Evolutionary conservation across 2,329 filamentous ascomycete species (phyloP), one percentile per base, ranked within the genome.

Genomic region (Phyllosticta paracitricarpa): DNA sequence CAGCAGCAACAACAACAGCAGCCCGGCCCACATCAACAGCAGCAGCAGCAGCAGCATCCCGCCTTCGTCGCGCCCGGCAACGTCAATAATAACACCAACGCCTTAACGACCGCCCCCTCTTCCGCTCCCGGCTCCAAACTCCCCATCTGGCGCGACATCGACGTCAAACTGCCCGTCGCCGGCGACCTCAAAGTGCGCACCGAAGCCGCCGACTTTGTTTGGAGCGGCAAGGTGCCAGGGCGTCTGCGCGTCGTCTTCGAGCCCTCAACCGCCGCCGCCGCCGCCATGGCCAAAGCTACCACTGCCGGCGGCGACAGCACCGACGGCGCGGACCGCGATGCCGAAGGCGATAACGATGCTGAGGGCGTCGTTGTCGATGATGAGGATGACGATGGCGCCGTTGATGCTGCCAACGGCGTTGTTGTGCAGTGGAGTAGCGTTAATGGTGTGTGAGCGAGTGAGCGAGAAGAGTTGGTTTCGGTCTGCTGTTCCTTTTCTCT

Each of bases 181-280:
- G 59, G 54, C 19, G 54, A 61, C 51, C 51, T 61, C 54, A 33
- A 54, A 19, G 59, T 61, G 28, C 28, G 59, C 54, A 61, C 59
- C 9, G 59, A 61, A 51, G 52, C 51, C 54, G 59, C 54, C 9
- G 59, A 61, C 24, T 57, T 61, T 14, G 30, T 51, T 6, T 61
- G 59, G 59, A 54, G 48, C 51, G 55, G 59, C 4, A 53, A 54
- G 51, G 55, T 61, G 1, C 54, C 54, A 3, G 59, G 59, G 10
- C 30, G 59, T n/a, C 25, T 61, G 55, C 53, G 53, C 24, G 59
- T 61, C 17, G 51, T 54, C 26, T 61, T 61, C 55, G 30, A 54
- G 5, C 59, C 59, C 28, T 8, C 28, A 30, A 30, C 28, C 28
- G 19, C 28, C 28, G 28, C 2, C 26, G 5, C 26, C 28, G 9